phyloP scores from a whole-genome alignment of 805 yeast genomes.

The Ascoidea rubescens region DNA sequence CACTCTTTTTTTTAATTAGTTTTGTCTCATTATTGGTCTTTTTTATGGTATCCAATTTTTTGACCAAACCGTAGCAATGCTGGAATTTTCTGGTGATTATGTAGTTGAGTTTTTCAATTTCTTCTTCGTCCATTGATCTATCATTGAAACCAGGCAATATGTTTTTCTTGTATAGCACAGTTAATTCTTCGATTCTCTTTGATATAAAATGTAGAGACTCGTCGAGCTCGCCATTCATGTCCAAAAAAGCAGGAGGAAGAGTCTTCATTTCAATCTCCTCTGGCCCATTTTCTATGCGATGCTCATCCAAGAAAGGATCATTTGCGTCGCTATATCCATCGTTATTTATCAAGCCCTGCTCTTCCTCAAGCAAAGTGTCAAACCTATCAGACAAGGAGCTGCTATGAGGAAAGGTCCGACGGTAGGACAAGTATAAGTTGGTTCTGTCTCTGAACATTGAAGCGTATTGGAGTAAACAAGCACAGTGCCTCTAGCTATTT shows the following conservation, averaged over 20 bases:
- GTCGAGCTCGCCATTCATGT: conserved; percentile 61
- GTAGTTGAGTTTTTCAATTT: conserved; percentile 67
- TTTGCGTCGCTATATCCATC: conserved; percentile 15
- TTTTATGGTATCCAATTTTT: conserved; percentile 39
- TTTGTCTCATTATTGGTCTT: conserved; percentile 22
- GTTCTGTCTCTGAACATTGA: conserved; percentile 87
- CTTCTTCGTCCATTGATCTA: conserved; percentile 56
- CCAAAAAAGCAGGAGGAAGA: conserved; percentile 70
- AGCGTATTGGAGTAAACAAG: no score
- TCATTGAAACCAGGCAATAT: conserved; percentile 83
- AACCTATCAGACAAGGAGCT: conserved; percentile 19
- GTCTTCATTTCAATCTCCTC: conserved; percentile 42
- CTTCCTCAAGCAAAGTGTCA: conserved; percentile 34
- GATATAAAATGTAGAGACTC: conserved; percentile 39
- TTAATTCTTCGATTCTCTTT: conserved; percentile 42
- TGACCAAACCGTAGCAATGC: conserved; percentile 61
- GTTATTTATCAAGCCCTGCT: conserved; percentile 40
- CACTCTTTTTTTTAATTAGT: conserved; percentile 22
- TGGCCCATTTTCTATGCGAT: conserved; percentile 13
- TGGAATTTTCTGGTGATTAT: conserved; percentile 67
- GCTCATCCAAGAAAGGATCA: conserved; percentile 15
- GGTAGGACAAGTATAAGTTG: conserved; percentile 75
- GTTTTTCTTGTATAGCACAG: conserved; percentile 63
- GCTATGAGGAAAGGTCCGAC: conserved; percentile 78
- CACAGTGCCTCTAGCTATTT: no score